A percentile compares a stretch with the other conserved stretches of the same genome.
Evolutionary conservation across 2,329 filamentous ascomycete genomes (phyloP).

Genomic region (Fusarium tupiense): DNA sequence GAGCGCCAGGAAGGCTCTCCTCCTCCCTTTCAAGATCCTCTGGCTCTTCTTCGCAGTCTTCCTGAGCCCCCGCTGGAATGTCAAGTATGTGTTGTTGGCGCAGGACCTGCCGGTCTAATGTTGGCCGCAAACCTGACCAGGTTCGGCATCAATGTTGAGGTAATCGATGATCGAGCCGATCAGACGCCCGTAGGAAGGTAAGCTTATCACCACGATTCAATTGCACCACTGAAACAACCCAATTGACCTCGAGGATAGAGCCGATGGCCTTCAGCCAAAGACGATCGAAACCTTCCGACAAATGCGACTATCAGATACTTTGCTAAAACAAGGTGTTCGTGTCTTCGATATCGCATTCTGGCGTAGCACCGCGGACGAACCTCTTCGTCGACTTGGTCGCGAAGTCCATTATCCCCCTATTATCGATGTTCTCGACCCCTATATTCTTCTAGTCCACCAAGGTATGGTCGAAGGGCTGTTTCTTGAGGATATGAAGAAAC

Average conservation of each 20-base stretch:
- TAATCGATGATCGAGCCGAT: constrained; percentile 75
- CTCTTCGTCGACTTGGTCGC: constrained; percentile 69
- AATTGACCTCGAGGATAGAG: constrained; percentile 51
- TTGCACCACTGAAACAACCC: not conserved
- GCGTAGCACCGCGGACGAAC: constrained; percentile 62
- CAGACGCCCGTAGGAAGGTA: constrained; percentile 72
- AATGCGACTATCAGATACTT: constrained; percentile 74
- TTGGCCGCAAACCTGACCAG: constrained; percentile 66
- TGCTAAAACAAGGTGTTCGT: constrained; percentile 73
- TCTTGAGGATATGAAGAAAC: constrained; percentile 72
- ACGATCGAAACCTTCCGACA: constrained; percentile 81
- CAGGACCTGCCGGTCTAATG: constrained; percentile 67
- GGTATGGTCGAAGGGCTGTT: constrained; percentile 79
- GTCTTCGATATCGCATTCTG: constrained; percentile 82
- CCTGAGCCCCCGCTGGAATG: constrained; percentile 57
- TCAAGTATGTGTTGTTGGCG: constrained; percentile 64
- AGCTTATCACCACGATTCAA: constrained; percentile 10
- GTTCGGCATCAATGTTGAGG: constrained; percentile 71
- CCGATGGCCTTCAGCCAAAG: constrained; percentile 80
- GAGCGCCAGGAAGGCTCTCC: constrained; percentile 44
- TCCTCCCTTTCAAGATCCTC: constrained; percentile 54
- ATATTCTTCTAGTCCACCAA: constrained; percentile 72
- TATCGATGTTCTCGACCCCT: constrained; percentile 66
- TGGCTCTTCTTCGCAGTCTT: constrained; percentile 60
- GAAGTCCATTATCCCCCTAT: constrained; percentile 75